phyloP scores from a whole-genome alignment of 1,284 basidiomycete genomes.

The Xerocomus alliaceus region DNA sequence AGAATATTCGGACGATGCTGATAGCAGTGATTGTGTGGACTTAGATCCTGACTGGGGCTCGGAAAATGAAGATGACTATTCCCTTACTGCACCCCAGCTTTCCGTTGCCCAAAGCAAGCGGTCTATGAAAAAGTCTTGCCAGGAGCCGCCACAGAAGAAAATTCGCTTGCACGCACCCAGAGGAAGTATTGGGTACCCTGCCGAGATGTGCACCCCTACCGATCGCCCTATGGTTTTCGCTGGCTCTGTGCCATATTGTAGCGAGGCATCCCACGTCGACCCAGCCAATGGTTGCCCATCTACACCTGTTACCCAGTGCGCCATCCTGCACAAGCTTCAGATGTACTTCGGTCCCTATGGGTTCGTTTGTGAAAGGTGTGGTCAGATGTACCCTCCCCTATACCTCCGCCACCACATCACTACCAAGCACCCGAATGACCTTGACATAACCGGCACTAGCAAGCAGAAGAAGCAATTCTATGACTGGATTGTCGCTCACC shows the following conservation, averaged over 20 bases:
- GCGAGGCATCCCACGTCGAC: not conserved
- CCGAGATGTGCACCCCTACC: not conserved
- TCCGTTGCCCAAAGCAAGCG: too few species aligned
- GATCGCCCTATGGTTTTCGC: too few species aligned
- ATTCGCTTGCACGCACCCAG: not conserved
- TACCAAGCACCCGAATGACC: not conserved
- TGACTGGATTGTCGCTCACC: not conserved
- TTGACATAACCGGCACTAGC: not conserved
- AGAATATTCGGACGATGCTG: too few species aligned
- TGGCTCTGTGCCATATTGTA: not conserved
- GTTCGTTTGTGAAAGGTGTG: not conserved
- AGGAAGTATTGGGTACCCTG: not conserved
- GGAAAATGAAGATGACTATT: too few species aligned
- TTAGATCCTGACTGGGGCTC: too few species aligned
- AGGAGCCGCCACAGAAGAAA: not conserved
- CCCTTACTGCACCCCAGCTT: too few species aligned
- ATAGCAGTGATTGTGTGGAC: too few species aligned
- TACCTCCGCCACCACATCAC: constrained; percentile 4
- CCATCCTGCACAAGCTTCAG: not conserved
- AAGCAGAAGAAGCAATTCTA: not conserved
- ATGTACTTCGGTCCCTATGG: constrained; percentile 9
- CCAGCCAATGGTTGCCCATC: not conserved
- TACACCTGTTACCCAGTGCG: not conserved
- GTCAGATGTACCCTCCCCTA: constrained; percentile 1
- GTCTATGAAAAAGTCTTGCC: too few species aligned